Conservation (phyloP, 139 green algal genomes). For the Trebouxia sp. region DNA sequence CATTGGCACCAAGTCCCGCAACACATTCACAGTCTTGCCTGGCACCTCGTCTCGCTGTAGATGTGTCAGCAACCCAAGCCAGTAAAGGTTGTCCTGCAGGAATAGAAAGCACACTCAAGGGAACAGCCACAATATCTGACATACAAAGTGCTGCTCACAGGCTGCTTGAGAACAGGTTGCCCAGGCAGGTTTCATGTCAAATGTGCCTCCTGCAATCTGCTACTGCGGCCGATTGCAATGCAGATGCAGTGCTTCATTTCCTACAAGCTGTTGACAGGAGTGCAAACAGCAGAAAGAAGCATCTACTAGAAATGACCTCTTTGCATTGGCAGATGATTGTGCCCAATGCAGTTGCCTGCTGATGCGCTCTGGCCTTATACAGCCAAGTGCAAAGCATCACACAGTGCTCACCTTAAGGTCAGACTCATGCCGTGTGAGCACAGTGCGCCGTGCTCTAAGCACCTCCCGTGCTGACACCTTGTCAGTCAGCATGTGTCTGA, state of each 20-base stretch:
- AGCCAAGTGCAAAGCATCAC: background rate
- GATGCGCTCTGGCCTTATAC: background rate
- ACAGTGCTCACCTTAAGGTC: constrained; percentile 79
- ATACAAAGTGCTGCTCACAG: background rate
- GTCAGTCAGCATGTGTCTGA: constrained; percentile 68
- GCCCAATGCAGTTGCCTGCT: background rate
- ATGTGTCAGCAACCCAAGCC: constrained; percentile 93
- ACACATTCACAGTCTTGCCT: constrained; percentile 80
- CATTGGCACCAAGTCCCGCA: constrained; percentile 86
- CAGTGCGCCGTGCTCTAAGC: constrained; percentile 74
- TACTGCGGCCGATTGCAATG: too few species aligned
- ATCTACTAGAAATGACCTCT: too few species aligned
- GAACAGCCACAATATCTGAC: background rate
- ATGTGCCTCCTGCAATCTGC: background rate
- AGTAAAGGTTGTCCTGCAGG: constrained; percentile 87
- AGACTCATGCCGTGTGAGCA: constrained; percentile 93
- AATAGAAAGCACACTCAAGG: too few species aligned
- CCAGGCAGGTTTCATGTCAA: background rate
- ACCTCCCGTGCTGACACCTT: constrained; percentile 79
- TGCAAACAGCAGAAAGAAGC: too few species aligned
- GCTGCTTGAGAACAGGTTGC: background rate
- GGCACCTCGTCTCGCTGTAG: constrained; percentile 82
- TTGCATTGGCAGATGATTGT: too few species aligned
- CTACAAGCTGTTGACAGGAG: too few species aligned
- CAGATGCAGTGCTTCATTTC: too few species aligned